Evolutionary conservation across 2,329 filamentous ascomycete genomes (phyloP), one percentile per base, ranked within the genome.

Genomic region (Ophidiomyces ophidiicola): DNA sequence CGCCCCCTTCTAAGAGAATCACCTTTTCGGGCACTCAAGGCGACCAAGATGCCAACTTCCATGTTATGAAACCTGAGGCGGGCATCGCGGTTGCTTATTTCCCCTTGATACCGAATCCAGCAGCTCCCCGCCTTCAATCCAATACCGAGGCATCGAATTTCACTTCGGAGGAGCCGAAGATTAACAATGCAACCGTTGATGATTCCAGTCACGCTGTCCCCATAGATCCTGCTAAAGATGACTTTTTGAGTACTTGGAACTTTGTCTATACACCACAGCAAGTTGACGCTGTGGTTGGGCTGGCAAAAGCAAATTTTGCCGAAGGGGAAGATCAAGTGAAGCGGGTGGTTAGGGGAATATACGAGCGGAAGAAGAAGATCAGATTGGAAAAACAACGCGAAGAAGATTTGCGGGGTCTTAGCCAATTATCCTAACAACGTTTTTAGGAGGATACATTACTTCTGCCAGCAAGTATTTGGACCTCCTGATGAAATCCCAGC

Each of bases 181-280:
- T 10, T 1, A 38, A 43, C 7, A 37, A 42, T 7, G 52, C 55
- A 2, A 44, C 51, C 2, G 53, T 57, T 0, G 80, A 80, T 44
- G 80, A 85, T 0, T 33, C 37, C 15, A 14, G 20, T 11, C 14
- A 10, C 8, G 72, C 78, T 0, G 82, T 76, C 30, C 53, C 53
- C 2, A 80, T 96, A n/a, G 81, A 94, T 49, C 90, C 90, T 0
- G 77, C 78, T 17, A 74, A 72, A 2, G 82, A 76, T 38, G 85
- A 94, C 44, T 96, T 86, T 60, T 76, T 96, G 67, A 84, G 78
- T 49, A 98, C 90, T 0, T 98, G 90, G 90, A 98, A 98, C 56
- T 96, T 96, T 56, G 78, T 94, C 20, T 98, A 96, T 59, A 92
- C 82, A 1, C 80, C 86, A 0, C 79, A 90, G 42, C 80, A 98